These are phyloP conservation scores for Stephanodiscus minutulus DNA, from an alignment of 108 stramenopile species.

Conservation along the genomic window DNA sequence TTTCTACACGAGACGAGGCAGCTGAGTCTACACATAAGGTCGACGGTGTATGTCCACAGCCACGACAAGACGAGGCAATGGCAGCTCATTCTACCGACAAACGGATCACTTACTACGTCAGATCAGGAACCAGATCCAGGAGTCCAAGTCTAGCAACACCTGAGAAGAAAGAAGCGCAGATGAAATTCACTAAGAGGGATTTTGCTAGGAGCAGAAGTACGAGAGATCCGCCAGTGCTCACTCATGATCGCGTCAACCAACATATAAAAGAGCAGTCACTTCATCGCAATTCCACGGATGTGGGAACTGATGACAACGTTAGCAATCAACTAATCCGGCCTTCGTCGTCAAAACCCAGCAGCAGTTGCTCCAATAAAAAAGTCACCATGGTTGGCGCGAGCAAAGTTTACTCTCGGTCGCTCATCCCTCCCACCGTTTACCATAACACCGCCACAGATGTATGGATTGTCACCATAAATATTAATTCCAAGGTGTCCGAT, in stretches of 20 bases:
- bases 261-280: not conserved
- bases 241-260: not conserved
- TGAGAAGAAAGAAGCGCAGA: not conserved
- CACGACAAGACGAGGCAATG: not conserved
- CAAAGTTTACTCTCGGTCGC: conserved; percentile 63
- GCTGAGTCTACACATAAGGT: not conserved
- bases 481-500: conserved; percentile 64
- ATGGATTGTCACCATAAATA: conserved; percentile 89
- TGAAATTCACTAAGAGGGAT: not conserved
- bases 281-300: not conserved
- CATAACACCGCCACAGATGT: conserved; percentile 79
- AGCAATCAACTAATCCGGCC: not conserved
- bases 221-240: conserved; percentile 1
- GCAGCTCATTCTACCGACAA: not conserved
- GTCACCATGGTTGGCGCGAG: conserved; percentile 23
- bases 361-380: conserved; percentile 1
- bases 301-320: not conserved
- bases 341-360: conserved; percentile 3
- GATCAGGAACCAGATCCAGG: not conserved
- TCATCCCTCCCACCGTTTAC: conserved; percentile 77
- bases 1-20: conserved; percentile 9
- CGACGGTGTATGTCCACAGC: not conserved
- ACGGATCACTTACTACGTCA: not conserved
- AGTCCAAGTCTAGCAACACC: not conserved
- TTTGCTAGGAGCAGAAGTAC: not conserved